phyloP scores from a whole-genome alignment of 371 early-diverging fungal species.

The Mucor piriformis region DNA sequence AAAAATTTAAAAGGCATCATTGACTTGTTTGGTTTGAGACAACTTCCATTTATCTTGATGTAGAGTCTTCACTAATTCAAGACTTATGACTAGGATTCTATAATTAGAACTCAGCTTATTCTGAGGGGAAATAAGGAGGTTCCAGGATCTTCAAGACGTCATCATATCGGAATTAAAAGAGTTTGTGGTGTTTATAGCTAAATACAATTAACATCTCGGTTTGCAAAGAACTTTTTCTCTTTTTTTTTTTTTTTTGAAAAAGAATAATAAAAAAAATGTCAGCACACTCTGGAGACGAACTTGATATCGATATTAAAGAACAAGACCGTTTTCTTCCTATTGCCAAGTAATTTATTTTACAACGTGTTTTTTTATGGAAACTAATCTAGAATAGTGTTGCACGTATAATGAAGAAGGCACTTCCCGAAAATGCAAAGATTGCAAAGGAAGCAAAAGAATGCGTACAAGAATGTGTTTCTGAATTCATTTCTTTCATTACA shows the following conservation, averaged over 20 bases:
- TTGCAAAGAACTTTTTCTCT: conserved; percentile 3
- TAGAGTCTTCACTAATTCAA: no score
- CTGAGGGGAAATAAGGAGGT: no score
- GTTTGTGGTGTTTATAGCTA: background rate
- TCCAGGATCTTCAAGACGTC: no score
- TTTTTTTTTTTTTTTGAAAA: conserved; percentile 5
- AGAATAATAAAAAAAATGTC: conserved; percentile 20
- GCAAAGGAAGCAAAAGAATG: conserved; percentile 99
- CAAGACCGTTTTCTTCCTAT: conserved; percentile 97
- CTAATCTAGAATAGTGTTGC: conserved; percentile 81
- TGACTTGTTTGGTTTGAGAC: no score
- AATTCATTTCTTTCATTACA: conserved; percentile 99
- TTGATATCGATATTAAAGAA: conserved; percentile 80
- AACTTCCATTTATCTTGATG: no score
- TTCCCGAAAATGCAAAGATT: conserved; percentile 98
- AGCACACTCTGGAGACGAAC: conserved; percentile 62
- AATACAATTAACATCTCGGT: background rate
- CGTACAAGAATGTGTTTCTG: conserved; percentile 98
- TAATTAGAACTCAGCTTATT: no score
- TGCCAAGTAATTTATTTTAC: conserved; percentile 54
- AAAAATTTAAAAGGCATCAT: no score
- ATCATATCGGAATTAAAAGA: conserved; percentile 12
- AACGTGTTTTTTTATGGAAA: background rate
- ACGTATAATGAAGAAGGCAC: conserved; percentile 98
- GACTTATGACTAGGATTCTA: no score